These are phyloP conservation scores for Penicillium sp. DNA, from an alignment of 2,329 filamentous ascomycete species.

Conservation along the genomic window DNA sequence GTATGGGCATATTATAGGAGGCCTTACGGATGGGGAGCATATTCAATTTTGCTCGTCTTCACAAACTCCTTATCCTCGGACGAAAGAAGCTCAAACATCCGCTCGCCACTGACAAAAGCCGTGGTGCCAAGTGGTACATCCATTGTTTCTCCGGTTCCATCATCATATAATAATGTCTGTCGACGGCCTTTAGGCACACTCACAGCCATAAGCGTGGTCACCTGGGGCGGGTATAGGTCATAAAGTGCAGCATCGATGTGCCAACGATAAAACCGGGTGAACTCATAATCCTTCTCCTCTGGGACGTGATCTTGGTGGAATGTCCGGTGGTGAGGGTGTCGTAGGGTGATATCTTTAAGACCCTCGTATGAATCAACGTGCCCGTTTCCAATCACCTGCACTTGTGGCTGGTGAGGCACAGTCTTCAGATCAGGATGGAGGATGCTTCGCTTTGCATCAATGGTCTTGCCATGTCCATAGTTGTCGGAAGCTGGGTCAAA, in stretches of 20 bases:
- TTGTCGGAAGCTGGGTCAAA: slow-evolving; percentile 65
- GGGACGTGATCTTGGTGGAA: slow-evolving; percentile 68
- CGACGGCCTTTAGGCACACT: slow-evolving; percentile 63
- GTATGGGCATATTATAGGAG: background rate
- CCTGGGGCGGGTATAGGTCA: slow-evolving; percentile 68
- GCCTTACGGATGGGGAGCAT: slow-evolving; percentile 67
- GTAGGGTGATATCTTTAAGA: slow-evolving; percentile 63
- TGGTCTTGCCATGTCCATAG: slow-evolving; percentile 74
- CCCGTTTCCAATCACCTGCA: slow-evolving; percentile 77
- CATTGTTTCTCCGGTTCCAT: slow-evolving; percentile 64
- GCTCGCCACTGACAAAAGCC: slow-evolving; percentile 69
- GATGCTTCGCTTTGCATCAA: slow-evolving; percentile 64
- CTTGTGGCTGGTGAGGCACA: slow-evolving; percentile 73
- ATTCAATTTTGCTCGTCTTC: slow-evolving; percentile 66
- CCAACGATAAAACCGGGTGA: slow-evolving; percentile 69
- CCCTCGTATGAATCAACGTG: slow-evolving; percentile 68
- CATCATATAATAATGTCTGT: slow-evolving; percentile 70
- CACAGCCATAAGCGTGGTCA: slow-evolving; percentile 72
- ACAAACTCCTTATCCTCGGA: slow-evolving; percentile 66
- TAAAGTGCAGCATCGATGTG: slow-evolving; percentile 78
- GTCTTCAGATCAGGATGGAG: slow-evolving; percentile 78
- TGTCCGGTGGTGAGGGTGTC: slow-evolving; percentile 73
- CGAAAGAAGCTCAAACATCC: slow-evolving; percentile 66
- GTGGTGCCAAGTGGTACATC: slow-evolving; percentile 71
- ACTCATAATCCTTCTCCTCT: slow-evolving; percentile 56